Conservation (phyloP, 2,329 filamentous ascomycete species). For the Teratosphaeria viscida region DNA sequence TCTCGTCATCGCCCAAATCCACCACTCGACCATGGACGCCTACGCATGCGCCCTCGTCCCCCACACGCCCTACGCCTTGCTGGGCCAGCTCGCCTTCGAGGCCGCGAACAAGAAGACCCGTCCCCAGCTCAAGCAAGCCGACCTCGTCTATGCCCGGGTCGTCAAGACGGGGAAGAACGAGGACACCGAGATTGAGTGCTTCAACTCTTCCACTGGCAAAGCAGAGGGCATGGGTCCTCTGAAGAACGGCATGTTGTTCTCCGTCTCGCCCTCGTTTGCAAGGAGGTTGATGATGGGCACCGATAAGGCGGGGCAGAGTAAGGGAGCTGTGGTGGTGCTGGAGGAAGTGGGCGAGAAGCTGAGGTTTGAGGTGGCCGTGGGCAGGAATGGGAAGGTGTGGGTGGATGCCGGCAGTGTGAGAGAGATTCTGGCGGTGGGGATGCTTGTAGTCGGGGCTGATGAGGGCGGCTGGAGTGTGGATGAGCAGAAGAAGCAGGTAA, state of each 20-base stretch:
- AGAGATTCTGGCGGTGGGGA: constrained; percentile 67
- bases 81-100: constrained; percentile 88
- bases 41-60: constrained; percentile 70
- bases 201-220: constrained; percentile 76
- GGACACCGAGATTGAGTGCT: constrained; percentile 83
- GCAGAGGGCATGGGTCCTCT: constrained; percentile 78
- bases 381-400: constrained; percentile 87
- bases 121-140: constrained; percentile 62
- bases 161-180: constrained; percentile 67
- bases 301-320: constrained; percentile 36
- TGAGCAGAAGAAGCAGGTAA: constrained; percentile 60
- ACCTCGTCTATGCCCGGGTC: constrained; percentile 83
- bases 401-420: constrained; percentile 67
- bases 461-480: constrained; percentile 52
- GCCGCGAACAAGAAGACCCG: constrained; percentile 84
- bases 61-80: constrained; percentile 51
- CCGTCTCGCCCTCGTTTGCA: constrained; percentile 71
- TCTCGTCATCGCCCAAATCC: constrained; percentile 77
- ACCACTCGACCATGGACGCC: constrained; percentile 62
- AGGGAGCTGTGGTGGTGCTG: constrained; percentile 59
- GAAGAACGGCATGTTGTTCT: constrained; percentile 75
- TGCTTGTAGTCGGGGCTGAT: constrained; percentile 69
- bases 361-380: constrained; percentile 87
- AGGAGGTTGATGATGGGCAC: constrained; percentile 56
- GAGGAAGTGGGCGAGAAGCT: constrained; percentile 74